Base-by-base conservation (phyloP, 192 early-diverging fungal species). In the Entomortierella beljakovae region DNA sequence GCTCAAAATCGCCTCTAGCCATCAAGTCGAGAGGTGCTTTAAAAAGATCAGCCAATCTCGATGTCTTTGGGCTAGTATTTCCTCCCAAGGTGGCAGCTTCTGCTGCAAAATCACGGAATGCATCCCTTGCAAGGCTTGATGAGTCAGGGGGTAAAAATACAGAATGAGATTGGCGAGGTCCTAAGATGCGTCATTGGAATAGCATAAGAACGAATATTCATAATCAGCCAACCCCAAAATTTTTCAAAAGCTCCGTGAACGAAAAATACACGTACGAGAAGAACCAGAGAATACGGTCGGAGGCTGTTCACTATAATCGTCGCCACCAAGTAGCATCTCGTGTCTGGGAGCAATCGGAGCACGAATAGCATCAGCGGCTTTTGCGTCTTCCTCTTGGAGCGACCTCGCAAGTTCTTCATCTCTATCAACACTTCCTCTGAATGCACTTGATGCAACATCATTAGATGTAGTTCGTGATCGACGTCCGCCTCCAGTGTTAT, bases 21-120 rank as follows among this genome's bases (percentile, higher is more conserved):
- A 99, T 98, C 64, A 99, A 92, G 42, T 94, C 95, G 31, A 90
- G 87, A 0, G 97, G 97, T 5, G 95, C 92, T 38, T 90, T 86
- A 79, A 95, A 99, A 54, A 98, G 76, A 55, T 95, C 90, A 2
- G 93, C 90, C 43, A 95, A 70, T 29, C 89, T 82, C 25, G 79
- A 72, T 20, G 70, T 80, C 72, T 83, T 86, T 69, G 80, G 86
- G 71, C 66, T 87, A 58, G 59, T 65, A 55, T 58, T 74, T 49
- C 82, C 85, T 33, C 82, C 62, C 61, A 91, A 82, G 42, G 85
- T 87, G 18, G 77, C 86, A 18, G 89, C 85, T 67, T 92, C 91
- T 15, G 88, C 84, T 13, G 84, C 84, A 81, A 92, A 90, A 55
- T 92, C 88, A 18, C 91, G 80, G 60, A 92, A 90, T 2, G 89